phyloP scores from a whole-genome alignment of 2,329 filamentous ascomycete species.

The Arachnopeziza araneosa region DNA sequence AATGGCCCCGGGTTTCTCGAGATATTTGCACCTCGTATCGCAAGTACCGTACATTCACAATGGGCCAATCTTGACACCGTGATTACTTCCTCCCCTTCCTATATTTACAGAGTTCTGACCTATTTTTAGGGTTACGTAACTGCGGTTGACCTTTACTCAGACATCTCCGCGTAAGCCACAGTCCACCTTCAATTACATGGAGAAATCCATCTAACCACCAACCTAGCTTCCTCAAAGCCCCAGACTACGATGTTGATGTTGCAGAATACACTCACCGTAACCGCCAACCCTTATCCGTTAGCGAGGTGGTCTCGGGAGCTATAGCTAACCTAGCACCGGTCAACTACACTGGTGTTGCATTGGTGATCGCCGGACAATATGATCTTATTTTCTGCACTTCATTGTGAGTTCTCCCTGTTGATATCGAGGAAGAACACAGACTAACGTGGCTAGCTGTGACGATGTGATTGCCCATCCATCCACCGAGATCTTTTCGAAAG shows the following conservation, averaged over 20 bases:
- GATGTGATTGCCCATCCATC: constrained; percentile 4
- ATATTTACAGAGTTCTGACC: not conserved
- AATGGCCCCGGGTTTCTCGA: not conserved
- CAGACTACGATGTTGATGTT: not conserved
- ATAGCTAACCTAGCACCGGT: not conserved
- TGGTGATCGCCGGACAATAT: not conserved
- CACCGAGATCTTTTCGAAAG: constrained; percentile 6
- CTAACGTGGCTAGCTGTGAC: not conserved
- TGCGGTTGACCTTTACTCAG: not conserved
- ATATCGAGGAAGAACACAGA: not conserved
- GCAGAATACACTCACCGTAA: not conserved
- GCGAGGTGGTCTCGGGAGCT: not conserved
- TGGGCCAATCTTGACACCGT: not conserved
- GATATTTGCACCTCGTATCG: not conserved
- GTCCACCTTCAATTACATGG: not conserved
- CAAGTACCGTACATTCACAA: not conserved
- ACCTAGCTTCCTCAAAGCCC: not conserved
- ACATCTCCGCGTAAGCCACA: not conserved
- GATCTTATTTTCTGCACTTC: not conserved
- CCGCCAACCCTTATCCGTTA: not conserved
- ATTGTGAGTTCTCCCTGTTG: constrained; percentile 18
- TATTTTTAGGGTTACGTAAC: not conserved
- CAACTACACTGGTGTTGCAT: not conserved
- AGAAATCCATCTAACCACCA: not conserved
- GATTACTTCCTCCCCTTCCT: not conserved